Evolutionary conservation across 2,329 filamentous ascomycete genomes (phyloP).

Genomic region (Botrytis cinerea): DNA sequence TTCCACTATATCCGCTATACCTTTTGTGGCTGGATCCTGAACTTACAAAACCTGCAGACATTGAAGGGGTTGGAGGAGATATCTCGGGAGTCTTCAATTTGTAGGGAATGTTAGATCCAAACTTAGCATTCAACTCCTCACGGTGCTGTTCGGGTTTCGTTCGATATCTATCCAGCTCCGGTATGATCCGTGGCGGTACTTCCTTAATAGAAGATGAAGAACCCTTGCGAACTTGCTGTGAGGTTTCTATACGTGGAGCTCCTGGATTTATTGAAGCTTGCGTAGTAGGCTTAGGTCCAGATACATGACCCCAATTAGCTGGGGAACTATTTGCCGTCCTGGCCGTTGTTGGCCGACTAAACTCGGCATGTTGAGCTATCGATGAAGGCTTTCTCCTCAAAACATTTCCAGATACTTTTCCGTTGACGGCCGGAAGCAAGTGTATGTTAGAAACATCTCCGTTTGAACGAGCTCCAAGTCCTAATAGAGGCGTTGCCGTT

Average conservation of each 20-base stretch:
- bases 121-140: conserved; percentile 37
- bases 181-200: conserved; percentile 47
- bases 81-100: conserved; percentile 64
- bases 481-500: conserved; percentile 32
- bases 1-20: conserved; percentile 41
- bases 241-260: conserved; percentile 25
- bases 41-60: conserved; percentile 47
- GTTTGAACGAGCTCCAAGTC: conserved; percentile 31
- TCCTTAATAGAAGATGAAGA: conserved; percentile 30
- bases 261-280: not conserved
- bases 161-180: conserved; percentile 63
- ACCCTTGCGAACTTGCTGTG: conserved; percentile 42
- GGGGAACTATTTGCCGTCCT: conserved; percentile 32
- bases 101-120: conserved; percentile 52
- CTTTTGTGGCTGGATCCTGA: conserved; percentile 45
- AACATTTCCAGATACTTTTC: conserved; percentile 46
- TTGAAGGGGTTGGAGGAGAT: conserved; percentile 66
- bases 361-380: conserved; percentile 45
- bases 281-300: conserved; percentile 27
- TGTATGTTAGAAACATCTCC: conserved; percentile 19
- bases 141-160: conserved; percentile 46
- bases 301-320: conserved; percentile 26
- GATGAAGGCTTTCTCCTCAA: conserved; percentile 54
- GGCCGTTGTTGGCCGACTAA: conserved; percentile 33
- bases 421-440: conserved; percentile 31